Percentiles rank a stretch among this genome's conserved stretches.
Conservation (phyloP, 2,329 filamentous ascomycete species). For the Fusarium pseudocircinatum region DNA sequence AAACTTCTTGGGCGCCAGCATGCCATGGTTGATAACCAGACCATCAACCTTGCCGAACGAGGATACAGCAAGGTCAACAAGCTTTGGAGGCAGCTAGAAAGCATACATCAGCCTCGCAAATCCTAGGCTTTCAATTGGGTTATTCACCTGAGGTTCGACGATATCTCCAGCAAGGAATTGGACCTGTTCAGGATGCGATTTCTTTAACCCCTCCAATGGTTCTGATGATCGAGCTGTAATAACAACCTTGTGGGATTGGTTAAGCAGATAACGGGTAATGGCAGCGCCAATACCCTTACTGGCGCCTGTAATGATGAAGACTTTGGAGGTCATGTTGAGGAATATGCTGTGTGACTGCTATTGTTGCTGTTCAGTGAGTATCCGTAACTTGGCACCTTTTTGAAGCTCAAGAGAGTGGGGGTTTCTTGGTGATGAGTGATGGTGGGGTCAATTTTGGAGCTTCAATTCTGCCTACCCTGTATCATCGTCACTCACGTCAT, state of each 20-base stretch:
- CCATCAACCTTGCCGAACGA: conserved; percentile 81
- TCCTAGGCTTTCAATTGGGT: too few species aligned
- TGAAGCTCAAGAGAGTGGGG: conserved; percentile 23
- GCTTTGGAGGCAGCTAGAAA: conserved; percentile 64
- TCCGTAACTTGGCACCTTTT: conserved; percentile 9
- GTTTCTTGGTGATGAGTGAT: neutral
- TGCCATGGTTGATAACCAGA: conserved; percentile 88
- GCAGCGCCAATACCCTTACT: conserved; percentile 71
- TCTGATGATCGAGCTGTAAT: conserved; percentile 64
- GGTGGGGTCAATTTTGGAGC: conserved; percentile 30
- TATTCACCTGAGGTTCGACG: conserved; percentile 53
- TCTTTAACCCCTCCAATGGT: conserved; percentile 61
- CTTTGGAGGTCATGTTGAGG: conserved; percentile 63
- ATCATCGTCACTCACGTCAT: conserved; percentile 33
- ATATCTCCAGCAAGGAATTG: conserved; percentile 67
- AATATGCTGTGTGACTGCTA: neutral
- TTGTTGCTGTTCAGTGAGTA: neutral
- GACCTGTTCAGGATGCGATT: conserved; percentile 59
- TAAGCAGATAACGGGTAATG: conserved; percentile 61
- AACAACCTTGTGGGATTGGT: conserved; percentile 66
- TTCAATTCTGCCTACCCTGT: conserved; percentile 27
- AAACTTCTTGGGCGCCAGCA: conserved; percentile 79
- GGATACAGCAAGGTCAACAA: conserved; percentile 71
- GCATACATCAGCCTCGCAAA: neutral
- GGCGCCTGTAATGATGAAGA: conserved; percentile 74